Base-by-base conservation (phyloP, 2,329 filamentous ascomycete species). In the Penicillium vulpinum region DNA sequence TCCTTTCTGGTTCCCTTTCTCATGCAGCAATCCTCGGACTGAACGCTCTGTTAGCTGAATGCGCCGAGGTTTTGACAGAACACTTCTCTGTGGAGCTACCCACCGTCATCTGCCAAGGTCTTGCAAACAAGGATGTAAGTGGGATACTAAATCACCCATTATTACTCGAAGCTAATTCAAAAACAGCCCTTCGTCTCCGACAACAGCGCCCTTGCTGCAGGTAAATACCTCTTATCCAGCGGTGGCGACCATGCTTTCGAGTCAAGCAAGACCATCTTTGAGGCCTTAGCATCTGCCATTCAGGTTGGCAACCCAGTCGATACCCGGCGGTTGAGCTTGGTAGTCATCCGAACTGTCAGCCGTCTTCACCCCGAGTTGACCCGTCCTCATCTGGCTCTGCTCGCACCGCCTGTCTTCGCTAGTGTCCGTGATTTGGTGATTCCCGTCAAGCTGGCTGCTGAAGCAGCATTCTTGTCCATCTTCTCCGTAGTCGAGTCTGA, bases 401-500 rank as follows among this genome's bases (percentile, higher is more conserved):
- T 99, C n/a, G 88, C 90, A 2, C 88, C 88, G 1, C 87, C 92
- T 1, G 84, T 97, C 43, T 99, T 99, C 73, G 87, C 90, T 40
- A 89, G 90, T 51, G 94, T 99, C 28, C 87, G 95, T 57, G 94
- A 99, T 73, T 82, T 87, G 10, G 87, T 97, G 6, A 97, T 99
- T 61, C 95, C 95, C 0, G 88, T 99, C 70, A 99, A 99, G 77
- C 82, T 99, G 28, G 89, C 93, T 0, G 93, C 94, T 2, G 94
- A 99, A 77, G 93, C 92, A 13, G 92, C 93, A 0, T 97, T 99
- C 75, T 83, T 99, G 54, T 86, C 91, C 48, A 82, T 97, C 5
- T 97, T 99, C 78, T 87, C 85, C 41, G 92, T 97, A 1, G 91
- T 92, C 1, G 91, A 96, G 43, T 88, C 92, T 61, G 94, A 97